Base-by-base conservation (phyloP, 345 rosid genomes). In the Combretum micranthum region DNA sequence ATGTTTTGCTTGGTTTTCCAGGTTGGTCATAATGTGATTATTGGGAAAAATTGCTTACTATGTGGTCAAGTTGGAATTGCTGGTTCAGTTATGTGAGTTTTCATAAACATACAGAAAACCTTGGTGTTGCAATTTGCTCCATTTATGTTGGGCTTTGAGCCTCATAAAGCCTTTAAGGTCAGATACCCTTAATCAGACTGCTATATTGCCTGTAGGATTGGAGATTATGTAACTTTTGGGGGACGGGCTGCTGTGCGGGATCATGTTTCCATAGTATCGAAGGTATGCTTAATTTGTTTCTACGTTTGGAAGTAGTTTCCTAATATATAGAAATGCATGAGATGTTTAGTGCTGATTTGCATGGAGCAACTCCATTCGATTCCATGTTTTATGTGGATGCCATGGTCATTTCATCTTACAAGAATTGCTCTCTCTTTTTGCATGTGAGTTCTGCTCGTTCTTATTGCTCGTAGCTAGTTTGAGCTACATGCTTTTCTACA, bases 1-100 rank as follows among this genome's bases (percentile, higher is more conserved):
- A 18, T 60, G 19, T 39, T 46, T 49, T 64, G 47, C 12, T 57
- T 48, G 19, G 19, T 57, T 47, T 48, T 72, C 68, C 83, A 83
- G 96, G 77, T 83, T 52, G 96, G 86, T 62, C 96, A 91, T 53
- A 91, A 88, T 69, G 92, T 81, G 64, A 66, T 77, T 61, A 80
- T 88, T 19, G 92, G 90, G 62, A 77, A 73, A 43, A 72, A 74
- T 63, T 88, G 96, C 79, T 69, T 88, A 79, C 85, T 91, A 7
- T 88, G 95, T 72, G 90, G 96, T 46, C 92, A 91, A 79, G 92
- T 73, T 49, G 95, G 95, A 58, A 75, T 91, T 64, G 96, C 90
- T 58, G 96, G 96, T 57, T 86, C 96, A 20, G 95, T 60, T 53
- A 85, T 71, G 97, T 90, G 81, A 54, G 84, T 56, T 66, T 20